Percentiles rank a stretch among this genome's conserved stretches.
phyloP scores from a whole-genome alignment of 495 filamentous ascomycete genomes.

The Tuber umbilicatum region DNA sequence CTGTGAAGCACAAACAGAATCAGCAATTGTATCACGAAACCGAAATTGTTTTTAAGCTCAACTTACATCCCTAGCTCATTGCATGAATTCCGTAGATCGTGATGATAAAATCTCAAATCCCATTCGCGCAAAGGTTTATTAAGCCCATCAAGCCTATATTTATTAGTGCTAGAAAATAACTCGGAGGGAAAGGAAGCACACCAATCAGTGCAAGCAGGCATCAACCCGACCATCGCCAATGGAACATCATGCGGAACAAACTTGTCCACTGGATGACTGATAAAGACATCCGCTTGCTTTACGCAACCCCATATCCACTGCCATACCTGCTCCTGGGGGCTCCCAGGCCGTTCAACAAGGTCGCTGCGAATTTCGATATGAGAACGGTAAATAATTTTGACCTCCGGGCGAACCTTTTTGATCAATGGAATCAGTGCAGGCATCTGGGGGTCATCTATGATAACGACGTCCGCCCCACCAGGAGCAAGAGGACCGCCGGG shows the following conservation, averaged over 20 bases:
- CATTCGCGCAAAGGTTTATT: constrained; percentile 72
- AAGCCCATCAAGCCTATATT: constrained; percentile 66
- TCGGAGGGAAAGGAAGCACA: constrained; percentile 34
- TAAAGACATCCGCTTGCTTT: constrained; percentile 67
- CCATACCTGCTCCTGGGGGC: constrained; percentile 71
- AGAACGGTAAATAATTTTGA: constrained; percentile 72
- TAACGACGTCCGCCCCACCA: constrained; percentile 72
- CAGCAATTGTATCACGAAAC: constrained; percentile 8
- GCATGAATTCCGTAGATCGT: constrained; percentile 64
- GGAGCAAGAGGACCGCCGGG: constrained; percentile 63
- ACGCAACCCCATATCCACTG: constrained; percentile 68
- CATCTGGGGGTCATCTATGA: constrained; percentile 86
- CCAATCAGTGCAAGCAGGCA: constrained; percentile 84
- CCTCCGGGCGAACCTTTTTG: constrained; percentile 61
- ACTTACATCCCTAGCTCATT: constrained; percentile 53
- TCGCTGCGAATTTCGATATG: constrained; percentile 83
- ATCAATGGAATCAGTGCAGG: constrained; percentile 71
- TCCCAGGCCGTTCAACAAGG: constrained; percentile 55
- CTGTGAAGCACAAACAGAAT: constrained; percentile 42
- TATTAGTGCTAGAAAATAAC: neutral
- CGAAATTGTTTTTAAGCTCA: neutral
- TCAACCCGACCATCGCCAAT: constrained; percentile 61
- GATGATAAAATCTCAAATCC: constrained; percentile 69
- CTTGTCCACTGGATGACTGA: constrained; percentile 70
- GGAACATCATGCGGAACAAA: constrained; percentile 71